phyloP scores from a whole-genome alignment of 768 basidiomycete species.

The Leccinum rimulosum region DNA sequence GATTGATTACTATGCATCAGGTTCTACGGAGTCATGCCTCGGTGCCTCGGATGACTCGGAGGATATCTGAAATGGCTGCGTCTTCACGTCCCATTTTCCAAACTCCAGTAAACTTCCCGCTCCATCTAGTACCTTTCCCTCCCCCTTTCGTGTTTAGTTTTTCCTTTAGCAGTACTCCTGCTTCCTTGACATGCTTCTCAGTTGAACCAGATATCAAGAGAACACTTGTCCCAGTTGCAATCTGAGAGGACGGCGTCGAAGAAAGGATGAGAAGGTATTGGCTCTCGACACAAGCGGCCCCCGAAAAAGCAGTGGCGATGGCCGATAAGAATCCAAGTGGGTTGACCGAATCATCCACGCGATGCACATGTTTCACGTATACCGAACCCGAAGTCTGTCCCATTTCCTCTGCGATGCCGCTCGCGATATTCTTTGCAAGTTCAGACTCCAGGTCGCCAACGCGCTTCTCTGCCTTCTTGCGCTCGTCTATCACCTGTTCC shows the following conservation, averaged over 20 bases:
- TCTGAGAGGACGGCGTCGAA: conserved; percentile 62
- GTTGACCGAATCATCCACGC: conserved; percentile 60
- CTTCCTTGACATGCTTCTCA: conserved; percentile 55
- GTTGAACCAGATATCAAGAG: conserved; percentile 62
- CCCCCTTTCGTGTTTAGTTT: conserved; percentile 71
- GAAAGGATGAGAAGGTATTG: conserved; percentile 53
- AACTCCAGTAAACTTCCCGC: conserved; percentile 63
- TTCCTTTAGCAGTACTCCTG: conserved; percentile 54
- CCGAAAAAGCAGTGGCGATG: conserved; percentile 48
- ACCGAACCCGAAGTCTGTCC: conserved; percentile 20
- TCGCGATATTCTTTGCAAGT: conserved; percentile 50
- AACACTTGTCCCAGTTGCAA: conserved; percentile 45
- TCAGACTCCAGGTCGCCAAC: conserved; percentile 68
- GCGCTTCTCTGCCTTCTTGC: conserved; percentile 65
- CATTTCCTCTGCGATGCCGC: conserved; percentile 39
- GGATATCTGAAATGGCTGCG: conserved; percentile 15
- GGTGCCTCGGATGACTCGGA: conserved; percentile 13
- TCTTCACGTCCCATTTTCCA: conserved; percentile 27
- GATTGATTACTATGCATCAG: background rate
- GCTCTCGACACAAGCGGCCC: conserved; percentile 17
- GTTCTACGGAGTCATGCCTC: background rate
- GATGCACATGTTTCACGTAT: conserved; percentile 51
- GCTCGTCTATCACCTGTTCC: conserved; percentile 61
- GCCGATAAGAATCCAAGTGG: conserved; percentile 59
- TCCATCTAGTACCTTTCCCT: conserved; percentile 74